Conservation (phyloP, 1,139 yeast genomes). For the Yamadazyma dendronema region DNA sequence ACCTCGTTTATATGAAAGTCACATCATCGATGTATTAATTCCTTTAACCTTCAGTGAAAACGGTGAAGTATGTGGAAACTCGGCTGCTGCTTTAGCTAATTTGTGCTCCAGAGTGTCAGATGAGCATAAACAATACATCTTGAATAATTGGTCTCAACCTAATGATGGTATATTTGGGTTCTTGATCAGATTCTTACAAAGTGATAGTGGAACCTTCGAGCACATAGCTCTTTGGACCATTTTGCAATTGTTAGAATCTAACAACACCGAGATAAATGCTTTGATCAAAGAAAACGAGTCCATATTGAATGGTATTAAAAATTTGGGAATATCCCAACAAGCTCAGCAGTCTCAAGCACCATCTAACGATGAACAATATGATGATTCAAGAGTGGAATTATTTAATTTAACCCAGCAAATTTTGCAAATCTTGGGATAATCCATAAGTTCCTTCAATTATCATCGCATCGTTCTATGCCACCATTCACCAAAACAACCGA, state of each 20-base stretch:
- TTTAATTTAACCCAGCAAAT: conserved; percentile 81
- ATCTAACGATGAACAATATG: conserved; percentile 38
- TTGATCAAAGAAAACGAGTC: conserved; percentile 60
- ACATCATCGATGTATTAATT: conserved; percentile 82
- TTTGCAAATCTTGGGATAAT: conserved; percentile 48
- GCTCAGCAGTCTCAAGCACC: conserved; percentile 22
- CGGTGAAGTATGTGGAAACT: conserved; percentile 96
- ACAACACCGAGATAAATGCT: conserved; percentile 65
- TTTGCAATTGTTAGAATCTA: conserved; percentile 86
- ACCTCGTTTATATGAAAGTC: conserved; percentile 77
- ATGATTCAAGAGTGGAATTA: conserved; percentile 69
- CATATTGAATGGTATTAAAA: conserved; percentile 57
- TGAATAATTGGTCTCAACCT: conserved; percentile 77
- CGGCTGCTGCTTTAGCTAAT: conserved; percentile 97
- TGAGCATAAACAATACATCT: conserved; percentile 72
- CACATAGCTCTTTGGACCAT: conserved; percentile 98
- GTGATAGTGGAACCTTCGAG: conserved; percentile 93
- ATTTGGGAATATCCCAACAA: conserved; percentile 45
- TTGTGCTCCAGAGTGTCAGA: conserved; percentile 81
- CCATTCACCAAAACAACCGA: background rate
- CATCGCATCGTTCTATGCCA: too few relatives aligned
- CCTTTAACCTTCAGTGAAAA: conserved; percentile 87
- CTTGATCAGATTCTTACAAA: conserved; percentile 72
- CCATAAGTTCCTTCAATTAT: too few relatives aligned
- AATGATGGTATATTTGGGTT: conserved; percentile 86